phyloP scores from a whole-genome alignment of 1,284 basidiomycete genomes.

The Cryptococcus sp. region DNA sequence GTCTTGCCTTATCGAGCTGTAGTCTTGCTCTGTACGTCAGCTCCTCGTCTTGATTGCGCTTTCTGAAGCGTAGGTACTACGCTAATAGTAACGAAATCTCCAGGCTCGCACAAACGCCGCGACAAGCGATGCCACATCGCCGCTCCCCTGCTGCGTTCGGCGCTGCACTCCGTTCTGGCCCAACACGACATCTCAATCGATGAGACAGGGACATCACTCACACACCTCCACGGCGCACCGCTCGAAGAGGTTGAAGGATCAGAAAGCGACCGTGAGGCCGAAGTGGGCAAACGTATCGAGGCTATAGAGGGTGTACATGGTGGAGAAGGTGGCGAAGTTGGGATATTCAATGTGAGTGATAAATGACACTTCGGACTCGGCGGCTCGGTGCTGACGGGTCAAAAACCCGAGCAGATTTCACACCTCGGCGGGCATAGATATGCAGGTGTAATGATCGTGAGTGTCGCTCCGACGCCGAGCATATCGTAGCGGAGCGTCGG shows the following conservation, averaged over 20 bases:
- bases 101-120: slow-evolving; percentile 86
- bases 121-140: slow-evolving; percentile 88
- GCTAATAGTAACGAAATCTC: too few relatives aligned
- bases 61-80: too few relatives aligned
- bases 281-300: slow-evolving; percentile 58
- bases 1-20: slow-evolving; percentile 71
- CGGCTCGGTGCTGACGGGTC: too few relatives aligned
- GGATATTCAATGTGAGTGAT: slow-evolving; percentile 71
- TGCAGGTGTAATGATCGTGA: slow-evolving; percentile 85
- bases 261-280: slow-evolving; percentile 54
- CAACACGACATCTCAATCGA: slow-evolving; percentile 49
- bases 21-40: slow-evolving; percentile 71
- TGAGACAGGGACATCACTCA: slow-evolving; percentile 46
- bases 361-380: too few relatives aligned
- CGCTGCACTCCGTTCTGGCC: slow-evolving; percentile 40
- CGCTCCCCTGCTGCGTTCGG: slow-evolving; percentile 73
- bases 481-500: neutral
- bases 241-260: slow-evolving; percentile 62
- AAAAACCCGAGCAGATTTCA: too few relatives aligned
- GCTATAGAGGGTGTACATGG: slow-evolving; percentile 53
- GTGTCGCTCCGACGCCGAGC: slow-evolving; percentile 34
- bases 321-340: slow-evolving; percentile 60
- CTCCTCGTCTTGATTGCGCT: too few relatives aligned
- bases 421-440: slow-evolving; percentile 91
- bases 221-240: slow-evolving; percentile 62